These are phyloP conservation scores for Cyclaneusma minus DNA, from an alignment of 2,329 filamentous ascomycete species.

Conservation along the genomic window DNA sequence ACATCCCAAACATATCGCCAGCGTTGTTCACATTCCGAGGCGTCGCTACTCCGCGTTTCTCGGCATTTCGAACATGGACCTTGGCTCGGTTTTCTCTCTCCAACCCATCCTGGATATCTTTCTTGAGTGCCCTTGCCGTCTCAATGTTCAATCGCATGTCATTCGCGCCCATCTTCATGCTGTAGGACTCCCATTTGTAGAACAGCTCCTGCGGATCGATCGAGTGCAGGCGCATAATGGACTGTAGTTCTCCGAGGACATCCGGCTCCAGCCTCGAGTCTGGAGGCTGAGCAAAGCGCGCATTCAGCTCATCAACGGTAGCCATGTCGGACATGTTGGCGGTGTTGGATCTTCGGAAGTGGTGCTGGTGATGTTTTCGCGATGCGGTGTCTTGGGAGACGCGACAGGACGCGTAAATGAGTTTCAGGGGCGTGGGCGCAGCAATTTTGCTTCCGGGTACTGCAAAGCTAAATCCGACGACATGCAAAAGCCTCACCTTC, in stretches of 20 bases:
- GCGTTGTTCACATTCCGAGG: conserved; percentile 39
- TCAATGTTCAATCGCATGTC: conserved; percentile 57
- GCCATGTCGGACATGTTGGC: conserved; percentile 9
- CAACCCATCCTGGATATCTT: conserved; percentile 68
- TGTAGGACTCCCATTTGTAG: conserved; percentile 99
- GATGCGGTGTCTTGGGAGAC: no score
- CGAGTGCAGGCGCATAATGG: conserved; percentile 71
- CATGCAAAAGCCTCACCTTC: no score
- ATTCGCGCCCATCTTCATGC: conserved; percentile 80
- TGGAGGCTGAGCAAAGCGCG: conserved; percentile 14
- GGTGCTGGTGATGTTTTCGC: no score
- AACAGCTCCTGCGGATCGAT: conserved; percentile 76
- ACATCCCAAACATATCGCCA: conserved; percentile 74
- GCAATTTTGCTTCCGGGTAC: no score
- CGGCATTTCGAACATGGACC: conserved; percentile 45
- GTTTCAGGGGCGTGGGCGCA: no score
- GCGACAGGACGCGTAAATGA: no score
- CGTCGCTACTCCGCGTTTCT: conserved; percentile 45
- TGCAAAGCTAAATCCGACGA: no score
- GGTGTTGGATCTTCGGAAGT: no score
- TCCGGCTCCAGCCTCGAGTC: conserved; percentile 47
- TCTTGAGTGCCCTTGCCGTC: conserved; percentile 65
- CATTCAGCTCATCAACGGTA: conserved; percentile 12
- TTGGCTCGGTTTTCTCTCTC: conserved; percentile 62
- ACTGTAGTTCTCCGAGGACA: conserved; percentile 65